These are phyloP conservation scores for Aspergillus sp. DNA, from an alignment of 2,329 filamentous ascomycete genomes.

Conservation along the genomic window DNA sequence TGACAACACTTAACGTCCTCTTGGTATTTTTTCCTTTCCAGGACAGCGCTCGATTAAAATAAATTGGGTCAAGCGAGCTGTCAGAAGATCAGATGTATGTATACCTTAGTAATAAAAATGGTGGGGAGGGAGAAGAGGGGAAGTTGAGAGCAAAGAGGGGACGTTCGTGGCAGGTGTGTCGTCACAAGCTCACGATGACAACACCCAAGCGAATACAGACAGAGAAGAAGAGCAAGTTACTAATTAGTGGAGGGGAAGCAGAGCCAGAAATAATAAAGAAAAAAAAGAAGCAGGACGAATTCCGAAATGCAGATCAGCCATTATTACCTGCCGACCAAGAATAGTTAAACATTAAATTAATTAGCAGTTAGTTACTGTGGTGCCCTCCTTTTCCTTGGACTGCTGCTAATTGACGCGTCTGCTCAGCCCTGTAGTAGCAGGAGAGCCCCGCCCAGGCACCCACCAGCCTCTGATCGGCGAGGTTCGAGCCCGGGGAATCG, in stretches of 20 bases:
- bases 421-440: not conserved
- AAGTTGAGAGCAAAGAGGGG: not conserved
- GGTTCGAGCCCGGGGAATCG: too few relatives aligned
- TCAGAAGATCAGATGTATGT: not conserved
- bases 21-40: too few relatives aligned
- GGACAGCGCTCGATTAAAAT: not conserved
- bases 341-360: too few relatives aligned
- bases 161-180: not conserved
- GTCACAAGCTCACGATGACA: not conserved
- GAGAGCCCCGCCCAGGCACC: too few relatives aligned
- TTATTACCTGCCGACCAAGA: not conserved
- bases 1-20: not conserved
- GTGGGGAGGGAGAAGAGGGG: not conserved
- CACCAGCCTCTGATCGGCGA: too few relatives aligned
- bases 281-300: conserved; percentile 6
- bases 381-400: too few relatives aligned
- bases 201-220: not conserved
- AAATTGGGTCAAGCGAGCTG: not conserved
- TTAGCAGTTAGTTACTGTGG: too few relatives aligned
- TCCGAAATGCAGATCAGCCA: conserved; percentile 8
- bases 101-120: too few relatives aligned
- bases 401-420: not conserved
- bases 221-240: conserved; percentile 1
- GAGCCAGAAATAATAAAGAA: not conserved
- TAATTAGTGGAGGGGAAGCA: too few relatives aligned